Base-by-base conservation (phyloP, 257 asterid genomes). In the Striga asiatica region DNA sequence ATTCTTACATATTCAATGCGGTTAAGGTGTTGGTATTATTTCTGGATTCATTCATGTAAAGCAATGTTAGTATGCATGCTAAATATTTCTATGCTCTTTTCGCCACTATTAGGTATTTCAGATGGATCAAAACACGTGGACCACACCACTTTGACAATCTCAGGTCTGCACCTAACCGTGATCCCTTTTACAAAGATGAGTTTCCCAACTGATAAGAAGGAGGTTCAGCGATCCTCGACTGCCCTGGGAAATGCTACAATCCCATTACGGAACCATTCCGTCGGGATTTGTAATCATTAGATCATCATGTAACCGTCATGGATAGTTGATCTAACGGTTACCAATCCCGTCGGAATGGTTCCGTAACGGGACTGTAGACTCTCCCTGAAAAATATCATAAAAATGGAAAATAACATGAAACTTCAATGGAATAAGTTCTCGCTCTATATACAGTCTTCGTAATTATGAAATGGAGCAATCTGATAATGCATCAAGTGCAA, bases 181-280 rank as follows among this genome's bases (percentile, higher is more conserved):
- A 74, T 66, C 58, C 88, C 94, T 73, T 82, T 82, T 70, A 78
- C 95, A 38, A 87, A 87, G 95, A 79, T 87, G 95, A 80, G 88
- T 69, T 81, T 91, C 71, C 87, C 87, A 80, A 80, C 95, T 66
- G 96, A 91, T 78, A 91, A 91, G 82, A 82, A 87, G 85, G 98
- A 87, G 76, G 76, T 80, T 71, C 96, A 84, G 80, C 81, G 85
- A 65, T 84, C 98, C 56, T 88, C 96, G 48, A 81, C 96, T 35
- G 98, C 98, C 64, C 79, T 91, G 70, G 98, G 96, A 78, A 81
- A 80, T 71, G 87, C n/a, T n/a, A n/a, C n/a, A n/a, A n/a, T n/a
- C n/a, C n/a, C n/a, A n/a, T n/a, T n/a, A n/a, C n/a, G n/a, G n/a
- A n/a, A n/a, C n/a, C n/a, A n/a, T n/a, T n/a, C n/a, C n/a, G n/a